A percentile compares a stretch with the other conserved stretches of the same genome.
Evolutionary conservation across 371 early-diverging fungal species (phyloP).

Genomic region (Neoconidiobolus thromboides): DNA sequence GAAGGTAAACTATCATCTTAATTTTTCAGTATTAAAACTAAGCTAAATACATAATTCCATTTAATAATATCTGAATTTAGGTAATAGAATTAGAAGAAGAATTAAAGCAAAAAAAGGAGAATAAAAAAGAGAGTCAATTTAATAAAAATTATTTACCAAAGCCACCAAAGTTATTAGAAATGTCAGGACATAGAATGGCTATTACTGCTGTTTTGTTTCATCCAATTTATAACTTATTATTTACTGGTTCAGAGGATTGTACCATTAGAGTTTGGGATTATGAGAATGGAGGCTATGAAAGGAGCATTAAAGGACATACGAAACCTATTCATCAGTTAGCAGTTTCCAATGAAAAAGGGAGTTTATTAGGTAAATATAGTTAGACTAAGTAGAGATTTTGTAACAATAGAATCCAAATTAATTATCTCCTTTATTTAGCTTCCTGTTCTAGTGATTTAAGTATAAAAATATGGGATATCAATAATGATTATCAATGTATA

Average conservation of each 20-base stretch:
- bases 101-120: constrained; percentile 36
- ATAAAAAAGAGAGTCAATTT: constrained; percentile 28
- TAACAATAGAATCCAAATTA: no score
- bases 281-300: constrained; percentile 75
- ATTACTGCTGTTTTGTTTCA: constrained; percentile 74
- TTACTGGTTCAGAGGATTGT: constrained; percentile 77
- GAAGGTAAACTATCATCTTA: constrained; percentile 30
- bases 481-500: constrained; percentile 66
- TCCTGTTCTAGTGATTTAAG: constrained; percentile 79
- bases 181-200: constrained; percentile 63
- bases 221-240: constrained; percentile 63
- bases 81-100: constrained; percentile 78
- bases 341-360: constrained; percentile 55
- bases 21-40: neutral
- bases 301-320: constrained; percentile 83
- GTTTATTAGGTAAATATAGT: constrained; percentile 27
- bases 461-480: constrained; percentile 76
- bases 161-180: constrained; percentile 47
- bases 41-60: no score
- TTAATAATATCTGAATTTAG: constrained; percentile 14
- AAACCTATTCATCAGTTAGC: constrained; percentile 71
- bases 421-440: constrained; percentile 18
- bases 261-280: constrained; percentile 82
- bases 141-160: constrained; percentile 62
- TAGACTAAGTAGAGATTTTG: neutral